Base-by-base conservation (phyloP, 352 stramenopile species). In the Phytophthora pistaciae region DNA sequence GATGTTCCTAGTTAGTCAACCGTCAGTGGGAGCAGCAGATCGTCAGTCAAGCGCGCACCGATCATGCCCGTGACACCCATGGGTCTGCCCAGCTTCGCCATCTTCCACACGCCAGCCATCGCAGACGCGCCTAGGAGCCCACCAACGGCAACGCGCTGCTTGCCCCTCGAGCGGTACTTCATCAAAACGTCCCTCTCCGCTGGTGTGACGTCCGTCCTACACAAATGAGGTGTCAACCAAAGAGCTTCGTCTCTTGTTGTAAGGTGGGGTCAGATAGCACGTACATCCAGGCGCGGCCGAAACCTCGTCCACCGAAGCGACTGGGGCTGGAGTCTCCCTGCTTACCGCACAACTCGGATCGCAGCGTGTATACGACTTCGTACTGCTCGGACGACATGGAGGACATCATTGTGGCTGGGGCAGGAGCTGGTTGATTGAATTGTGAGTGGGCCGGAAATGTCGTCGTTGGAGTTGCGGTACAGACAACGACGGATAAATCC, bases 91-190 rank as follows among this genome's bases (percentile, higher is more conserved):
- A 72, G 25, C 8, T 27, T 13, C 23, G 57, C 38, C 49, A 72
- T 31, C 50, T 72, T 72, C 65, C 65, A 72, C 5, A 66, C 38
- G 20, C 65, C 65, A 61, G 65, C 65, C 65, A 72, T 72, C 14
- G 52, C 31, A 13, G 58, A 63, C 21, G 40, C 57, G 3, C 65
- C 65, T 1, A 72, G 8, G 8, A 67, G 4, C 7, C 65, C 57
- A 36, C 65, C 57, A 5, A 67, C 11, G 10, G 56, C 64, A 6
- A 31, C 56, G 31, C 53, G 50, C 38, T 29, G 58, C n/a, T 67
- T 66, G n/a, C 65, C 58, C 44, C 63, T 56, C 38, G 53, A 42
- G 8, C n/a, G 48, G 42, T 67, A 72, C 23, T 57, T 67, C 5
- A 55, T 38, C 57, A 72, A 59, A 9, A 72, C 58, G 31, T 72